A percentile compares a stretch with the other conserved stretches of the same genome.
Conservation (phyloP, 108 stramenopile genomes). For the Nitzschia inconspicua region DNA sequence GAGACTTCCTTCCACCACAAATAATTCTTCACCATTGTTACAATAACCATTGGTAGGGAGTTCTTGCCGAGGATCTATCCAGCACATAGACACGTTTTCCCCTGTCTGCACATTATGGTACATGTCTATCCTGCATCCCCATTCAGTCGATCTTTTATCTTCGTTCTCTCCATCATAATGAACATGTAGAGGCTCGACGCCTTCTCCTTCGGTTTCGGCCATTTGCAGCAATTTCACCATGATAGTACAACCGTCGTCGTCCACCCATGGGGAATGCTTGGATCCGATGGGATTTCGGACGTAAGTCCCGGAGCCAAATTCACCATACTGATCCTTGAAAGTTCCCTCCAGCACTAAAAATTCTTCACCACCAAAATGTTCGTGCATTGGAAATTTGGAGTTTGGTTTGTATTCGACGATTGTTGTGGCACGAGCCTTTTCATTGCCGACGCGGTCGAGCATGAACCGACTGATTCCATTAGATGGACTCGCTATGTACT, state of each 20-base stretch:
- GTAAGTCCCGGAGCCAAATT: constrained; percentile 37
- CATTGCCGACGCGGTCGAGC: constrained; percentile 40
- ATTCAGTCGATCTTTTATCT: constrained; percentile 1
- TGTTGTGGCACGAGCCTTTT: constrained; percentile 46
- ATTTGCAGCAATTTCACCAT: constrained; percentile 42
- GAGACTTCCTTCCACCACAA: constrained; percentile 25
- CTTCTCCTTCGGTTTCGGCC: constrained; percentile 43
- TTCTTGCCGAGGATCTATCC: constrained; percentile 8
- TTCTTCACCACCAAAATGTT: constrained; percentile 48
- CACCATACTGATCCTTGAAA: constrained; percentile 42
- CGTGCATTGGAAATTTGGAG: constrained; percentile 38
- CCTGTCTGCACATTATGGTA: constrained; percentile 32
- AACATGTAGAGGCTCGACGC: constrained; percentile 22
- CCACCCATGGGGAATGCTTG: constrained; percentile 39
- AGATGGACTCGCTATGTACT: constrained; percentile 37
- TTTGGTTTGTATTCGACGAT: constrained; percentile 44
- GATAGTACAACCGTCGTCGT: constrained; percentile 46
- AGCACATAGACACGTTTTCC: constrained; percentile 31
- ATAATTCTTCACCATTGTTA: constrained; percentile 27
- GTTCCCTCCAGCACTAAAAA: constrained; percentile 42
- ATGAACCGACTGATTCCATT: constrained; percentile 47
- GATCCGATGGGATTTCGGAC: constrained; percentile 41
- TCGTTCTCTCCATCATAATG: constrained; percentile 16
- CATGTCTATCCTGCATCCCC: constrained; percentile 24
- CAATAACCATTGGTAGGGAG: constrained; percentile 12